A percentile compares a stretch with the other conserved stretches of the same genome.
Evolutionary conservation across 2,329 filamentous ascomycete genomes (phyloP).

Genomic region (Xenoacremonium recifei): DNA sequence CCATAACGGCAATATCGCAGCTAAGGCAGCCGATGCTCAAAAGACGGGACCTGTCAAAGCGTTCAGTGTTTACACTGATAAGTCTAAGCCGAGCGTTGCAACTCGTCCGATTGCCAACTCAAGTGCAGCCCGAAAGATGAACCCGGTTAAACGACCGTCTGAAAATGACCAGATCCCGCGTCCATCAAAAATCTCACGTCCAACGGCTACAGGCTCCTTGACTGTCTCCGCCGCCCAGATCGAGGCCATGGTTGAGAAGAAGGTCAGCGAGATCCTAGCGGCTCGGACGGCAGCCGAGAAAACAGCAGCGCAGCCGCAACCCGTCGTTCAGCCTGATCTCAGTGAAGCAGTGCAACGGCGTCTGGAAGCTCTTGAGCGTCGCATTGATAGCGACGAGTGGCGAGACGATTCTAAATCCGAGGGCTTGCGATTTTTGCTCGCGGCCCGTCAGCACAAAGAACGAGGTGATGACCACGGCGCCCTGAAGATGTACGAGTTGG

Average conservation of each 20-base stretch:
- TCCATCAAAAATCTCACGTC: conserved; percentile 44
- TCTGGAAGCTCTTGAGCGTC: conserved; percentile 79
- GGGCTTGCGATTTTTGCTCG: conserved; percentile 81
- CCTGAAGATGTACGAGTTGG: conserved; percentile 81
- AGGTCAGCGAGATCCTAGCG: conserved; percentile 85
- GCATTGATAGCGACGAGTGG: conserved; percentile 66
- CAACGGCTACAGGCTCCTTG: conserved; percentile 28
- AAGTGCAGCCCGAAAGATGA: conserved; percentile 28
- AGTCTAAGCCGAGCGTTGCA: conserved; percentile 45
- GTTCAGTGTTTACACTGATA: conserved; percentile 86
- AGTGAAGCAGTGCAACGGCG: conserved; percentile 78
- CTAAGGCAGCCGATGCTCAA: conserved; percentile 36
- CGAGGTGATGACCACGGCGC: conserved; percentile 76
- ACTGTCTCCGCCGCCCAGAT: conserved; percentile 72
- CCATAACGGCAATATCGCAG: conserved; percentile 56
- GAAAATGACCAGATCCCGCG: conserved; percentile 41
- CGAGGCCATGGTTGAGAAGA: conserved; percentile 88
- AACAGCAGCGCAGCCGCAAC: conserved; percentile 24
- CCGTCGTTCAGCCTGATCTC: conserved; percentile 48
- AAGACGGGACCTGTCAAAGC: conserved; percentile 69
- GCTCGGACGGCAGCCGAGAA: conserved; percentile 57
- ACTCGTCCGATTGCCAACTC: conserved; percentile 34
- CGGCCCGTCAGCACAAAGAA: conserved; percentile 88
- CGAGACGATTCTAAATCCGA: conserved; percentile 73
- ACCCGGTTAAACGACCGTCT: conserved; percentile 40